phyloP scores from a whole-genome alignment of 768 basidiomycete species.

The Macrolepiota albuminosa region DNA sequence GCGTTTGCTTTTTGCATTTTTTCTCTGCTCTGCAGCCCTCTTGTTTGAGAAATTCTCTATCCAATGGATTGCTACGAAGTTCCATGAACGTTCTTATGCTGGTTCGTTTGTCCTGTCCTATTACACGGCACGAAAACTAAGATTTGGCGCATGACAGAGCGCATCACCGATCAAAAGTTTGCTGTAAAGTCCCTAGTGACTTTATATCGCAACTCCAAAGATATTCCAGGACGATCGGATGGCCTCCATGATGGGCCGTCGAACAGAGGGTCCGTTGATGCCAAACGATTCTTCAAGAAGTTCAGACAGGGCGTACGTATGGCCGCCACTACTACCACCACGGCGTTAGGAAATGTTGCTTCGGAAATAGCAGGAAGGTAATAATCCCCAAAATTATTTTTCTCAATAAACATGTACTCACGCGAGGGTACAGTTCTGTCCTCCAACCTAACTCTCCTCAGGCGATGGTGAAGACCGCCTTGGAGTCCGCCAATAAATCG shows the following conservation, averaged over 20 bases:
- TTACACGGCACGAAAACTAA: background rate
- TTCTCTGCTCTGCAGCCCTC: slow-evolving; percentile 64
- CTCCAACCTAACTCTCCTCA: slow-evolving; percentile 85
- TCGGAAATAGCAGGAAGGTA: slow-evolving; percentile 51
- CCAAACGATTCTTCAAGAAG: slow-evolving; percentile 62
- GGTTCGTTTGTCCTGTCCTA: slow-evolving; percentile 6
- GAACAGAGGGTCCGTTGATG: slow-evolving; percentile 42
- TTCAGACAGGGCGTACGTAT: slow-evolving; percentile 64
- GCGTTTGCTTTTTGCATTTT: slow-evolving; percentile 69
- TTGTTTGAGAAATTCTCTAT: slow-evolving; percentile 82
- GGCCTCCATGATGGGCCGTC: slow-evolving; percentile 38
- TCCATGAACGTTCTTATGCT: slow-evolving; percentile 69
- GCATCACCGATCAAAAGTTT: slow-evolving; percentile 79
- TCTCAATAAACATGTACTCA: background rate
- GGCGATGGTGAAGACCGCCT: slow-evolving; percentile 73
- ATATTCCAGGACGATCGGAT: slow-evolving; percentile 65
- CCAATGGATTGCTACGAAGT: slow-evolving; percentile 80
- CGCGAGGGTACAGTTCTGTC: slow-evolving; percentile 44
- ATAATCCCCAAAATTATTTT: background rate
- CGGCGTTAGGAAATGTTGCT: slow-evolving; percentile 55
- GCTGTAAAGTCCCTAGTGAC: slow-evolving; percentile 66
- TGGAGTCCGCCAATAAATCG: slow-evolving; percentile 78
- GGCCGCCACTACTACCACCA: slow-evolving; percentile 81
- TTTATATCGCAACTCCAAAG: slow-evolving; percentile 74
- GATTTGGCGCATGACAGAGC: slow-evolving; percentile 39